A percentile compares a stretch with the other conserved stretches of the same genome.
phyloP scores from a whole-genome alignment of 352 stramenopile species.

The Phytophthora constricta region DNA sequence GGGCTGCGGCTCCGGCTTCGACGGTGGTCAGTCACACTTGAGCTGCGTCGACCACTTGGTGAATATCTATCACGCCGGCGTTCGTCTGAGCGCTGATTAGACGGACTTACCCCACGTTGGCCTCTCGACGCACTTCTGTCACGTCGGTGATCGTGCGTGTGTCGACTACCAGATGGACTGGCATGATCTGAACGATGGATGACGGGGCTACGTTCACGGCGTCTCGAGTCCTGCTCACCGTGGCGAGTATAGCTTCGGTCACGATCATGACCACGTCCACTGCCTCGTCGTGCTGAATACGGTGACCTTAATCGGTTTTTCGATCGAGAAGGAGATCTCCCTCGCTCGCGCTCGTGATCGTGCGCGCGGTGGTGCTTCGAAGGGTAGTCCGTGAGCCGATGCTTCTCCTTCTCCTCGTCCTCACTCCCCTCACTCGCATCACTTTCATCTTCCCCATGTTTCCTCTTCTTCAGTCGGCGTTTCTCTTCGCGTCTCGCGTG shows the following conservation, averaged over 20 bases:
- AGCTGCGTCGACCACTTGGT: conserved; percentile 13
- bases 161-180: neutral
- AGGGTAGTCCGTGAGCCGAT: conserved; percentile 10
- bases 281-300: neutral
- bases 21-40: conserved; percentile 1
- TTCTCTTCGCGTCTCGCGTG: conserved; percentile 44
- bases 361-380: conserved; percentile 20
- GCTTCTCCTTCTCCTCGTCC: conserved; percentile 28
- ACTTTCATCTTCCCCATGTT: conserved; percentile 34
- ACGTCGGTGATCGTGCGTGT: conserved; percentile 6
- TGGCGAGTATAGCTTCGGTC: conserved; percentile 1
- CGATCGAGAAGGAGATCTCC: conserved; percentile 21
- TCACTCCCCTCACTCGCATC: conserved; percentile 20
- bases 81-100: neutral
- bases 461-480: conserved; percentile 47
- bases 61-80: conserved; percentile 14
- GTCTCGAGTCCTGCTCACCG: conserved; percentile 8
- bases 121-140: conserved; percentile 15
- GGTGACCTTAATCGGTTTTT: conserved; percentile 26
- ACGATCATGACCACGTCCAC: neutral
- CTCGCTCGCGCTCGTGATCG: conserved; percentile 7
- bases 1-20: conserved; percentile 29
- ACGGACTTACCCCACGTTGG: conserved; percentile 9
- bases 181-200: conserved; percentile 6
- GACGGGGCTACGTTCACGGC: conserved; percentile 8